Conservation (phyloP, 2,329 filamentous ascomycete genomes). For the Akanthomyces uredinophilus region DNA sequence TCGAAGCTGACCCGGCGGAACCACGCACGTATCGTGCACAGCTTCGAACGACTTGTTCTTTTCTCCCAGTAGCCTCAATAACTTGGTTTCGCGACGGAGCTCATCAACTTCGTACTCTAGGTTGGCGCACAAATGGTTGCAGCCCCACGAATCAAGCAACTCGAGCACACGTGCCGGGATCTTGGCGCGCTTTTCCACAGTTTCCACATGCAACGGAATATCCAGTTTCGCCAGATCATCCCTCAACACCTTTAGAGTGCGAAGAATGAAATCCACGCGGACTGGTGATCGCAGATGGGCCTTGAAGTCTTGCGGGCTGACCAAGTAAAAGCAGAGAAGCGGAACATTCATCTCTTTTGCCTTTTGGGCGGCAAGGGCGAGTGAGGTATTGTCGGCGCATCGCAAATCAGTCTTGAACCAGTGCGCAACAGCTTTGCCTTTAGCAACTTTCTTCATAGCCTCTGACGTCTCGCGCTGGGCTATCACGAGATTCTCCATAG, state of each 20-base stretch:
- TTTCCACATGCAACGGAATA: conserved; percentile 75
- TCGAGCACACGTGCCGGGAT: conserved; percentile 59
- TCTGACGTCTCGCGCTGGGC: conserved; percentile 50
- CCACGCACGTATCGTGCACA: conserved; percentile 77
- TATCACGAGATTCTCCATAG: conserved; percentile 61
- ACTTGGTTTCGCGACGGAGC: conserved; percentile 65
- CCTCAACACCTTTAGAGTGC: conserved; percentile 62
- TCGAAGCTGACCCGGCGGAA: conserved; percentile 63
- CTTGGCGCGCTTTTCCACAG: conserved; percentile 58
- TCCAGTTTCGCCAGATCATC: conserved; percentile 62
- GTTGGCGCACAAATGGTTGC: conserved; percentile 72
- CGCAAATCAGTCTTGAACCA: conserved; percentile 89
- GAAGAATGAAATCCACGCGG: conserved; percentile 75
- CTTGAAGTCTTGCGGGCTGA: conserved; percentile 79
- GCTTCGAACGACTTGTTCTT: conserved; percentile 65
- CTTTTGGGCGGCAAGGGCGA: conserved; percentile 59
- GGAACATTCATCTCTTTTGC: conserved; percentile 66
- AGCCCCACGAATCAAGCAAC: conserved; percentile 66
- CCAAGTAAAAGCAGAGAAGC: conserved; percentile 69
- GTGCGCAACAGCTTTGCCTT: conserved; percentile 62
- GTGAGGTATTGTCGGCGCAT: conserved; percentile 64
- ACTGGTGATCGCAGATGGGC: conserved; percentile 71
- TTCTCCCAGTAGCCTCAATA: conserved; percentile 57
- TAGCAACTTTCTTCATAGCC: conserved; percentile 30
- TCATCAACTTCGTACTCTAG: conserved; percentile 93